A percentile compares a stretch with the other conserved stretches of the same genome.
These are phyloP conservation scores for Zygoascus biomembranicola DNA, from an alignment of 805 yeast genomes.

Conservation along the genomic window DNA sequence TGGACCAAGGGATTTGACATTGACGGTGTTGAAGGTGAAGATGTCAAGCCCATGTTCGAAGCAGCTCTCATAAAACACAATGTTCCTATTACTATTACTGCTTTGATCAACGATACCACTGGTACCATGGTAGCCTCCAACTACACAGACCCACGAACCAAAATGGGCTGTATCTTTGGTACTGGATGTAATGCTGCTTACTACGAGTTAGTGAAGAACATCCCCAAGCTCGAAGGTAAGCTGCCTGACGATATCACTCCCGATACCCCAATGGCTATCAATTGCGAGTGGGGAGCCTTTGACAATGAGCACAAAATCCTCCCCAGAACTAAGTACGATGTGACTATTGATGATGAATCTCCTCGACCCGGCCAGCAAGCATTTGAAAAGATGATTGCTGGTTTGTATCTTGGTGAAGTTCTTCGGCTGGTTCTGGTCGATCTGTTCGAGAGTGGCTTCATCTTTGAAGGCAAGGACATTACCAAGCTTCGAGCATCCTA, in stretches of 20 bases:
- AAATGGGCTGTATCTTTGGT: slow-evolving; percentile 94
- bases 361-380: slow-evolving; percentile 96
- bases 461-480: slow-evolving; percentile 66
- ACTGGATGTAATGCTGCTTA: slow-evolving; percentile 98
- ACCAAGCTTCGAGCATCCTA: slow-evolving; percentile 53
- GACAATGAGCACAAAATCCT: slow-evolving; percentile 79
- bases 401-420: slow-evolving; percentile 91
- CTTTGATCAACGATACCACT: slow-evolving; percentile 92
- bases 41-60: slow-evolving; percentile 89
- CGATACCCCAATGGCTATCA: slow-evolving; percentile 82
- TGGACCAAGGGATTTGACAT: slow-evolving; percentile 99
- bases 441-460: slow-evolving; percentile 50
- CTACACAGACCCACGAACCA: slow-evolving; percentile 80
- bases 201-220: slow-evolving; percentile 62
- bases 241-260: slow-evolving; percentile 53
- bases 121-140: slow-evolving; percentile 95
- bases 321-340: slow-evolving; percentile 87
- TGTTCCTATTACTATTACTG: slow-evolving; percentile 80
- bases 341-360: slow-evolving; percentile 68
- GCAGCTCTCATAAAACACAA: slow-evolving; percentile 52
- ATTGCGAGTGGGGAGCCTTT: slow-evolving; percentile 97
- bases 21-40: slow-evolving; percentile 85
- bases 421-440: slow-evolving; percentile 75
- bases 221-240: slow-evolving; percentile 75
- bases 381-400: slow-evolving; percentile 96